Percentiles rank a stretch among this genome's conserved stretches.
Conservation (phyloP, 1,284 basidiomycete species). For the Amylostereum areolatum region DNA sequence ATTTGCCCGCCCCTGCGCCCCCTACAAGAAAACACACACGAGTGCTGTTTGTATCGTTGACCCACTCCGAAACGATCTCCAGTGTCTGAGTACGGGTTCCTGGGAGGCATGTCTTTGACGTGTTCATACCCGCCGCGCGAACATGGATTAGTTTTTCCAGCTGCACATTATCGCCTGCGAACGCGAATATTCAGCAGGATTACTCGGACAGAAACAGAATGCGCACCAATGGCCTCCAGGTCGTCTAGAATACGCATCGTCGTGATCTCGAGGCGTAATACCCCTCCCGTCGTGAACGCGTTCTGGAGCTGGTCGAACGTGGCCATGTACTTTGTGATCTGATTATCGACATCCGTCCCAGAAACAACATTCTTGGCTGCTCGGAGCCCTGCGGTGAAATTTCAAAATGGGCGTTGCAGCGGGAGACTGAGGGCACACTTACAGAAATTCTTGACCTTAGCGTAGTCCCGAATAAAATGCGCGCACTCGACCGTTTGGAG, state of each 20-base stretch:
- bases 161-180: conserved; percentile 7
- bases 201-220: background rate
- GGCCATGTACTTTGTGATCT: conserved; percentile 3
- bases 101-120: conserved; percentile 9
- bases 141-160: conserved; percentile 14
- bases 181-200: too few species aligned
- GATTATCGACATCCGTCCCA: conserved; percentile 1
- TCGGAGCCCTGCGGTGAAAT: background rate
- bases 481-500: background rate
- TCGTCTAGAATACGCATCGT: conserved; percentile 9
- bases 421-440: too few species aligned
- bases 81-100: conserved; percentile 12
- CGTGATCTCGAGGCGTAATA: conserved; percentile 3
- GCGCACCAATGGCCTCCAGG: conserved; percentile 8
- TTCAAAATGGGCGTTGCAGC: too few species aligned
- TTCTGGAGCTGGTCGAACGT: conserved; percentile 7
- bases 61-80: conserved; percentile 15
- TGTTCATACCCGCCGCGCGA: conserved; percentile 10
- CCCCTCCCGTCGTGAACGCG: conserved; percentile 1
- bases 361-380: background rate
- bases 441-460: background rate
- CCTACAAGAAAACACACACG: conserved; percentile 14
- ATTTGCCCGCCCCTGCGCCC: conserved; percentile 15
- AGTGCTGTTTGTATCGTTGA: conserved; percentile 6
- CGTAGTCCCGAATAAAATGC: background rate